These are phyloP conservation scores for Lenwebbia sp. DNA, from an alignment of 345 rosid genomes.

Conservation along the genomic window DNA sequence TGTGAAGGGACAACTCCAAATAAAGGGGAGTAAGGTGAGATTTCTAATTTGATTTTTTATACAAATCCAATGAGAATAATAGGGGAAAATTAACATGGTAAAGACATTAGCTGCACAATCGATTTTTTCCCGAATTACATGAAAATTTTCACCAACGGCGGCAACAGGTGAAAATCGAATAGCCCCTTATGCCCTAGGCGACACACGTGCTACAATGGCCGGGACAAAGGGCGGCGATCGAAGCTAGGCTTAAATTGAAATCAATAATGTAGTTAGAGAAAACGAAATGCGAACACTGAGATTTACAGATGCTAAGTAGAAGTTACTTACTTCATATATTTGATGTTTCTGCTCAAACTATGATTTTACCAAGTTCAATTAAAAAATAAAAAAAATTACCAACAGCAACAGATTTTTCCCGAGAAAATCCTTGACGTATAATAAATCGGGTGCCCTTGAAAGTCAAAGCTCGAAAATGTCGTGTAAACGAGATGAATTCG, in stretches of 20 bases:
- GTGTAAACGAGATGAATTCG: no score
- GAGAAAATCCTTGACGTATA: accelerated
- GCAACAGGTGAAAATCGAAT: not conserved
- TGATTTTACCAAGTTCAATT: not conserved
- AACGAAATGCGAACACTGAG: not conserved
- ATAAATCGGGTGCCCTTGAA: not conserved
- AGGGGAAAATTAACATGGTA: no score
- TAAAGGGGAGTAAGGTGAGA: not conserved
- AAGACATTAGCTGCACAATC: not conserved
- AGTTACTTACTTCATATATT: not conserved
- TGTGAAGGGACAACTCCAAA: not conserved
- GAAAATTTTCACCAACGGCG: accelerated
- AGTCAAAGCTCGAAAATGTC: not conserved
- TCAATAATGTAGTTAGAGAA: no score
- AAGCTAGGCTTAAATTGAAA: not conserved
- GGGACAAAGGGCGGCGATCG: not conserved
- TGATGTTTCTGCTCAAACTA: not conserved
- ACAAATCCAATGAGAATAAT: no score
- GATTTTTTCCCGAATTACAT: accelerated
- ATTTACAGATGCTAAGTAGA: accelerated
- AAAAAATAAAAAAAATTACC: not conserved
- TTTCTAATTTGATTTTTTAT: not conserved
- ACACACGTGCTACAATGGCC: not conserved
- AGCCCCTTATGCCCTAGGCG: no score
- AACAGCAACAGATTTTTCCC: not conserved